These are phyloP conservation scores for Ilyonectria destructans DNA, from an alignment of 2,329 filamentous ascomycete genomes.

Conservation along the genomic window DNA sequence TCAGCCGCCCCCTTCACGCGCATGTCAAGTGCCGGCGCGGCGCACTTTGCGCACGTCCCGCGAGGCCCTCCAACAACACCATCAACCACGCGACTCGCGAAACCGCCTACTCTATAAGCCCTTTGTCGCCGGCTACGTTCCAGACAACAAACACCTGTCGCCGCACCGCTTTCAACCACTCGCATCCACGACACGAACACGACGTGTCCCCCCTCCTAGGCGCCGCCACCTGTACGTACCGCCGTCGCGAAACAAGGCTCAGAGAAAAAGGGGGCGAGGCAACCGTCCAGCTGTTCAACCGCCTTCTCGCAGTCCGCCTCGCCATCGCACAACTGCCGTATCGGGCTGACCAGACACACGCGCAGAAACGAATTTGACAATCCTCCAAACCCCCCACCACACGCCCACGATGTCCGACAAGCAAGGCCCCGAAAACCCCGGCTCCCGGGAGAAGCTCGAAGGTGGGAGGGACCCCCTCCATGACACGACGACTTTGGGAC, in stretches of 20 bases:
- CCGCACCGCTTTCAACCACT: constrained; percentile 18
- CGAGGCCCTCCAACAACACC: constrained; percentile 16
- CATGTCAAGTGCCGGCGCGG: constrained; percentile 21
- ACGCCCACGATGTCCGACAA: constrained; percentile 57
- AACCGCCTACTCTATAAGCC: constrained; percentile 12
- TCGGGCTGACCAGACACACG: constrained; percentile 24
- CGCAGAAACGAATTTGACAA: constrained; percentile 14
- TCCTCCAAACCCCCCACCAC: constrained; percentile 9
- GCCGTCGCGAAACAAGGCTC: constrained; percentile 25
- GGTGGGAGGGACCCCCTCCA: constrained; percentile 63
- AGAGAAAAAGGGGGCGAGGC: constrained; percentile 23
- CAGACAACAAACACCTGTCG: constrained; percentile 16
- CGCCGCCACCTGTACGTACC: constrained; percentile 28
- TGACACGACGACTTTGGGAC: constrained; percentile 7
- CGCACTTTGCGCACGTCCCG: constrained; percentile 31
- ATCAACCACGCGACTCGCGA: constrained; percentile 33
- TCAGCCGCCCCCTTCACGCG: constrained; percentile 6
- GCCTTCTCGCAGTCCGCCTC: constrained; percentile 19
- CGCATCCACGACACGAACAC: constrained; percentile 16
- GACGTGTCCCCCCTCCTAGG: constrained; percentile 5
- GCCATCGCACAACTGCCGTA: constrained; percentile 13
- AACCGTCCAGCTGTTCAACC: constrained; percentile 1
- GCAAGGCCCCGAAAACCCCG: constrained; percentile 59
- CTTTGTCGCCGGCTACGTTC: constrained; percentile 10
- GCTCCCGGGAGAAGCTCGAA: constrained; percentile 83